Evolutionary conservation across 2,329 filamentous ascomycete species (phyloP).

Genomic region (Gnomoniopsis smithogilvyi): DNA sequence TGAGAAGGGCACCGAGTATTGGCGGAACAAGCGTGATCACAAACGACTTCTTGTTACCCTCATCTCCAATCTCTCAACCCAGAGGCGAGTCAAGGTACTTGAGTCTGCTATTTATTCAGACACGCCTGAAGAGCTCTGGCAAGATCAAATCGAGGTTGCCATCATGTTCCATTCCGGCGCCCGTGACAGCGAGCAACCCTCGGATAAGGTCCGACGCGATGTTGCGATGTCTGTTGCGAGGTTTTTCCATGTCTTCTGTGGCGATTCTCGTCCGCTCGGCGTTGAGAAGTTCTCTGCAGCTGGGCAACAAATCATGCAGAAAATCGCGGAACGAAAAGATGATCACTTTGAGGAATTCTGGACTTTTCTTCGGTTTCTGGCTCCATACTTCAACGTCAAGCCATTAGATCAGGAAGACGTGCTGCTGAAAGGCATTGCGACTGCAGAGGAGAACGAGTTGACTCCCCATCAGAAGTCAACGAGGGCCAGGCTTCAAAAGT

Average conservation of each 20-base stretch:
- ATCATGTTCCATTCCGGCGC: neutral
- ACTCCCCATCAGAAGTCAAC: slow-evolving; percentile 44
- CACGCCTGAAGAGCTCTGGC: slow-evolving; percentile 1
- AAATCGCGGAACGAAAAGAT: slow-evolving; percentile 11
- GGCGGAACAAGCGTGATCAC: slow-evolving; percentile 10
- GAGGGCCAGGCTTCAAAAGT: slow-evolving; percentile 44
- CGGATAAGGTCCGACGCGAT: neutral
- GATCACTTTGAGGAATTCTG: slow-evolving; percentile 3
- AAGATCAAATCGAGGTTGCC: neutral
- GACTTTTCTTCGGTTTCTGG: slow-evolving; percentile 5
- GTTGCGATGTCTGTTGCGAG: neutral
- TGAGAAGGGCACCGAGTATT: slow-evolving; percentile 12
- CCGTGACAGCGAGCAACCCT: neutral
- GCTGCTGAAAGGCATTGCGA: slow-evolving; percentile 20
- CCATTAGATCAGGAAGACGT: neutral
- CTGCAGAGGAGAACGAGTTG: slow-evolving; percentile 25
- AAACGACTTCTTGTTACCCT: slow-evolving; percentile 19
- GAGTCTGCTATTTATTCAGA: neutral
- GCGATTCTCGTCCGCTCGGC: neutral
- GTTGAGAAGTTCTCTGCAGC: neutral
- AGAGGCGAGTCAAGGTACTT: slow-evolving; percentile 4
- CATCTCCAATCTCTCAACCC: slow-evolving; percentile 4
- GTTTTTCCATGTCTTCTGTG: slow-evolving; percentile 8
- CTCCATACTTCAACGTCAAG: neutral
- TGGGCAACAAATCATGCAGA: neutral